These are phyloP conservation scores for Peronospora belbahrii DNA, from an alignment of 352 stramenopile species.

Conservation along the genomic window DNA sequence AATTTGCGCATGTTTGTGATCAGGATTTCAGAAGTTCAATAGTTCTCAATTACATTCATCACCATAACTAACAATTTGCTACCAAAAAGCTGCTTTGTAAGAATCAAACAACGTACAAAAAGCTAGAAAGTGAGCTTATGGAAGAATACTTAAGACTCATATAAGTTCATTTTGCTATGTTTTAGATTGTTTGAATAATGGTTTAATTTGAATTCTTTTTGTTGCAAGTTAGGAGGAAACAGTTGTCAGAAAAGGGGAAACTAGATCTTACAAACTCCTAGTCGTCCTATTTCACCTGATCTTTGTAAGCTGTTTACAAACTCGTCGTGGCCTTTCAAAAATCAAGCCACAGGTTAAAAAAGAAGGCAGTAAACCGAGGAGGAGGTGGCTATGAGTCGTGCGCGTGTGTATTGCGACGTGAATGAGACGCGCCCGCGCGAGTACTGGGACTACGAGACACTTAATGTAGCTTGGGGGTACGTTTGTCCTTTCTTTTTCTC, in stretches of 20 bases:
- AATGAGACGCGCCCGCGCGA: slow-evolving; percentile 94
- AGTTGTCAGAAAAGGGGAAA: not conserved
- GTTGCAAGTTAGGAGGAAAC: not conserved
- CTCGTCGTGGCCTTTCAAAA: slow-evolving; percentile 20
- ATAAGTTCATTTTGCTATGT: no score
- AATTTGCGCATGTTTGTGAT: no score
- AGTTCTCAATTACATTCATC: no score
- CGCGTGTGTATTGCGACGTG: slow-evolving; percentile 90
- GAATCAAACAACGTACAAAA: no score
- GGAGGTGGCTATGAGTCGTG: slow-evolving; percentile 47
- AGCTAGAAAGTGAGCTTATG: no score
- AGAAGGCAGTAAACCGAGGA: slow-evolving; percentile 9
- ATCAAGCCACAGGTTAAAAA: slow-evolving; percentile 12
- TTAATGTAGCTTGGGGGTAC: slow-evolving; percentile 95
- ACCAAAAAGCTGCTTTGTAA: no score
- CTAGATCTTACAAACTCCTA: slow-evolving; percentile 1
- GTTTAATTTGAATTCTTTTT: no score
- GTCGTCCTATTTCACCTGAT: slow-evolving; percentile 2
- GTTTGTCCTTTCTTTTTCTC: slow-evolving; percentile 4
- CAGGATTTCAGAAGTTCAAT: no score
- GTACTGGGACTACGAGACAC: slow-evolving; percentile 99
- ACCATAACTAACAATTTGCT: no score
- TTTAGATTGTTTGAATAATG: no score
- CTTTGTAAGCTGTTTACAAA: slow-evolving; percentile 12
- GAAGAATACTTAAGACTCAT: no score